Evolutionary conservation across 2,329 filamentous ascomycete genomes (phyloP).

Genomic region (Arthrobotrys entomopaga): DNA sequence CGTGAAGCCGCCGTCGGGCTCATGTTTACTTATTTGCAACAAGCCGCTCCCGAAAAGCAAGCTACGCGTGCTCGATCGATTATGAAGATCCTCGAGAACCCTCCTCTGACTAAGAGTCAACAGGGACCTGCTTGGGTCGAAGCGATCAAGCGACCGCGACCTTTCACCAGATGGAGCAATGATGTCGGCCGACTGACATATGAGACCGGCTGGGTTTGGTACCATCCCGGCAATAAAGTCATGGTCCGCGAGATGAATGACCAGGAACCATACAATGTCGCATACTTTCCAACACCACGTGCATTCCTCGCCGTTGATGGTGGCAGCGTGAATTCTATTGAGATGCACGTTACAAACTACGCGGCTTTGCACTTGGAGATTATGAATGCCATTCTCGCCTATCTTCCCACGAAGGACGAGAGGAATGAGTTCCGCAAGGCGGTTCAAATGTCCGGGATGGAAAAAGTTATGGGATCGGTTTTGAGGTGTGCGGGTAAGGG

Average conservation of each 20-base stretch:
- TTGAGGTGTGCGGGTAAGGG: constrained; percentile 72
- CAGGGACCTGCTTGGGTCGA: constrained; percentile 31
- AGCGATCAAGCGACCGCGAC: constrained; percentile 38
- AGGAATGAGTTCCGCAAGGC: constrained; percentile 83
- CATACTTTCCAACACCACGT: constrained; percentile 46
- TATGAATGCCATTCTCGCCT: constrained; percentile 88
- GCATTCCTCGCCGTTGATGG: constrained; percentile 38
- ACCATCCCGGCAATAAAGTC: constrained; percentile 48
- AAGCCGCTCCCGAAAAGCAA: constrained; percentile 61
- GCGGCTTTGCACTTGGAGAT: constrained; percentile 91
- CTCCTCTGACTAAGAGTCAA: constrained; percentile 12
- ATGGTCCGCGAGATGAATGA: constrained; percentile 40
- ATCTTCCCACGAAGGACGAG: constrained; percentile 73
- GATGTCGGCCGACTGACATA: constrained; percentile 42
- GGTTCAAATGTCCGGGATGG: constrained; percentile 84
- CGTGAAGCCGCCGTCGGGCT: constrained; percentile 88
- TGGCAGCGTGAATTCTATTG: constrained; percentile 75
- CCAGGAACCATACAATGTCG: constrained; percentile 40
- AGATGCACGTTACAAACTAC: constrained; percentile 99
- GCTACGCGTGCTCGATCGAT: constrained; percentile 27
- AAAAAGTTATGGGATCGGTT: constrained; percentile 85
- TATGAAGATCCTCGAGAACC: constrained; percentile 40
- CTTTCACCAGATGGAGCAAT: constrained; percentile 38
- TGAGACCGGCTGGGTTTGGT: constrained; percentile 53
- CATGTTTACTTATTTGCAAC: constrained; percentile 76